Base-by-base conservation (phyloP, 139 green algal genomes). In the Chara braunii region DNA sequence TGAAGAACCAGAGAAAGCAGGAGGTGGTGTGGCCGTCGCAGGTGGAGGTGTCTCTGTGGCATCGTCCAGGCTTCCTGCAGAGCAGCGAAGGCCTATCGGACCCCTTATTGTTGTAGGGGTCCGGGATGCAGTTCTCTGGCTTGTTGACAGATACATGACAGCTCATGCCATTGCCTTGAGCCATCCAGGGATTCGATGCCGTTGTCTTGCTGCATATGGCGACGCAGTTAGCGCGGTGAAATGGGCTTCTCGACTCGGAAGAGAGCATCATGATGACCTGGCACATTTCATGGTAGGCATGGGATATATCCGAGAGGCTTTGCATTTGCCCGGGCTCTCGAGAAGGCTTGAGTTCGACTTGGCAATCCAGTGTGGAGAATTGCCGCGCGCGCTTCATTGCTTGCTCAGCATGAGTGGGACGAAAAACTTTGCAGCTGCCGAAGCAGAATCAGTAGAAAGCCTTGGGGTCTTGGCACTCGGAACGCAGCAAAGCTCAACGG, bases 261-360 rank as follows among this genome's bases (percentile, higher is more conserved):
- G 64, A 11, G 64, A 73, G 56, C 64, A 73, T 40, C 66, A 75
- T 23, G 66, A 75, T 33, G 66, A 75, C 60, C 3, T 75, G 59
- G 66, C 66, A 1, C 34, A 48, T 57, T 75, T 75, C 45, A 56
- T 75, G 66, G 33, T 75, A 31, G 66, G 66, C 26, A 75, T 75
- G 66, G 66, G 66, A 12, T 62, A 75, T 18, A 60, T 59, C 22
- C 29, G 11, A 3, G 65, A 75, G 32, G 65, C 65, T 28, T 43
- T 75, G n/a, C 65, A 75, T 30, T 28, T 75, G 1, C 58, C 65
- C 1, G 65, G 65, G 1, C 5, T 75, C n/a, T 63, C 35, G 29
- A 75, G 43, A 50, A 54, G 64, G 29, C 67, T 72, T 3, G 52
- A 73, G 29, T 55, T 60, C 2, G 54, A 73, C 4, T 23, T 73